Evolutionary conservation across 371 early-diverging fungal genomes (phyloP).

Genomic region (Mucor piriformis): DNA sequence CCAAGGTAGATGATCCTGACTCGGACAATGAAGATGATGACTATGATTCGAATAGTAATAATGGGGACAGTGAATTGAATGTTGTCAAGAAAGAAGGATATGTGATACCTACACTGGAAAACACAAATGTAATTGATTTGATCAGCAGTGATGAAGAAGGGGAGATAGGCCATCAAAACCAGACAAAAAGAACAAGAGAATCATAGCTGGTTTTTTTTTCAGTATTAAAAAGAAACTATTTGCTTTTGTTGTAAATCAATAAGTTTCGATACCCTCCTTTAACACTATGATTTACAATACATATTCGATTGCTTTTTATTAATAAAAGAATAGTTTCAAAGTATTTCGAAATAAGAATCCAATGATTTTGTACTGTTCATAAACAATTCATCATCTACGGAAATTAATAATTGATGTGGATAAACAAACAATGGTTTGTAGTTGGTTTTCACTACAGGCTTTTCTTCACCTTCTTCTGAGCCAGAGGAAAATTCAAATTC

Average conservation of each 20-base stretch:
- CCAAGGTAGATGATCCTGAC: constrained; percentile 30
- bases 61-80: not conserved
- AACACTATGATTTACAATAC: not conserved
- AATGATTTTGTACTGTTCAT: constrained; percentile 3
- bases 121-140: constrained; percentile 35
- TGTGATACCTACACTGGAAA: not conserved
- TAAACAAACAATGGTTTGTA: constrained; percentile 17
- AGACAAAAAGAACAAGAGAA: constrained; percentile 5
- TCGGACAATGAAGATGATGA: constrained; percentile 23
- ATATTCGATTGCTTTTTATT: not conserved
- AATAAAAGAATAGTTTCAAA: not conserved
- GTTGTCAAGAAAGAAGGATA: not conserved
- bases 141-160: constrained; percentile 23
- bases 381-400: constrained; percentile 19
- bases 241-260: too few relatives aligned
- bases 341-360: constrained; percentile 23
- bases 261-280: not conserved
- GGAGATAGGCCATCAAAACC: not conserved
- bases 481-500: constrained; percentile 12
- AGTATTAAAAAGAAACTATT: too few relatives aligned
- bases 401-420: constrained; percentile 23
- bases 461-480: constrained; percentile 11
- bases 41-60: not conserved
- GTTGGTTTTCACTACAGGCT: constrained; percentile 12
- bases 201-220: not conserved